Evolutionary conservation across 306 rosid species (phyloP), one percentile per base, ranked within the genome.

Genomic region (Fragaria nilgerrensis): DNA sequence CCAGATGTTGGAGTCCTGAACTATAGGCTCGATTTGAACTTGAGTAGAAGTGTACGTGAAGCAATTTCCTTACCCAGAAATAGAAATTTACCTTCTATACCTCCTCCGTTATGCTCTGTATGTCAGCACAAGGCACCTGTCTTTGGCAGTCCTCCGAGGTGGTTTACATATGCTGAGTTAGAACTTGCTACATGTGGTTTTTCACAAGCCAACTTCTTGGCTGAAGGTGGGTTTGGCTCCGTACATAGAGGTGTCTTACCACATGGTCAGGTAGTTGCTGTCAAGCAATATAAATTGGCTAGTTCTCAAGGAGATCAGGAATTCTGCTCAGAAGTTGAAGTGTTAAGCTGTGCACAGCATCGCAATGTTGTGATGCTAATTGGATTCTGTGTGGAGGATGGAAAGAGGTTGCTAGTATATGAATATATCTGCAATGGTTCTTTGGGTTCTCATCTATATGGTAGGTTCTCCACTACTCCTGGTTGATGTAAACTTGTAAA

Each of bases 141-240:
- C 48, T 95, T 95, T 74, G 99, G 99, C 65, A 92, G 87, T 76
- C 97, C 99, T 82, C 99, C 99, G 15, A 85, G 86, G 79, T 95
- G 97, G 99, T 95, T 95, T 87, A 88, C 92, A 41, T 95, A 79
- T 83, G 84, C 87, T 0, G 97, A 95, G 79, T 87, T 95, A 70
- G 96, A 92, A 72, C 82, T 88, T 49, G 99, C 99, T 76, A 95
- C 99, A 0, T 82, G 90, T 69, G 93, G 97, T 19, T 95, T 95
- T 88, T 90, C 99, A 1, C 88, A 75, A 72, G 88, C 78, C 45
- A 95, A 95, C 82, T 92, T 95, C 84, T 87, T 95, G 89, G 99
- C 99, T 5, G 97, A 95, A 91, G 99, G 99, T 66, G 99, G 99
- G 68, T 95, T 85, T 82, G 99, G 99, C 63, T 92, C 99, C 8